Evolutionary conservation across 352 stramenopile species (phyloP).

Genomic region (Phytophthora sp.): DNA sequence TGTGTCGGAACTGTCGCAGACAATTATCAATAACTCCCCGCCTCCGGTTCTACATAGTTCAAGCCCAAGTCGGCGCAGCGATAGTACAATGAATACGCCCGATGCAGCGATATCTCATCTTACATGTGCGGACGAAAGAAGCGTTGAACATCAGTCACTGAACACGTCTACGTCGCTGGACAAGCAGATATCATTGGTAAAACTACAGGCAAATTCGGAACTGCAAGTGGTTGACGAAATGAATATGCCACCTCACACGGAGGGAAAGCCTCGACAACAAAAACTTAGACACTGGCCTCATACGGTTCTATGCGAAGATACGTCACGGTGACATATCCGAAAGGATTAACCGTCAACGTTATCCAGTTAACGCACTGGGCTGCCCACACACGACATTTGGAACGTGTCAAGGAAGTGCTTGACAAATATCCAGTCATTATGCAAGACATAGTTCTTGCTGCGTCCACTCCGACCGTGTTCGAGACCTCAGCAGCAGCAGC

Average conservation of each 20-base stretch:
- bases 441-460: slow-evolving; percentile 5
- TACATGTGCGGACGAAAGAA: not conserved
- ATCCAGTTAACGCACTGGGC: slow-evolving; percentile 6
- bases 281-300: slow-evolving; percentile 1
- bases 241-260: not conserved
- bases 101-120: not conserved
- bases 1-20: not conserved
- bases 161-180: not conserved
- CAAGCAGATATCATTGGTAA: not conserved
- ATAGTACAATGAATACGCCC: not conserved
- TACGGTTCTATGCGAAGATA: not conserved
- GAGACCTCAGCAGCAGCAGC: not conserved
- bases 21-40: not conserved
- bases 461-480: not conserved
- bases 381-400: not conserved
- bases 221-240: slow-evolving; percentile 2
- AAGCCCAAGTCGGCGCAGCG: not conserved
- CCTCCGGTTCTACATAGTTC: not conserved
- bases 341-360: slow-evolving; percentile 2
- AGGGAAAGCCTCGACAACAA: slow-evolving; percentile 1
- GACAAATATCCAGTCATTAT: slow-evolving; percentile 7
- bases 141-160: not conserved
- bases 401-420: slow-evolving; percentile 4
- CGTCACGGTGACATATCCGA: not conserved
- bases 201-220: not conserved